Evolutionary conservation across 2,329 filamentous ascomycete genomes (phyloP).

Genomic region (Juglanconis juglandina): DNA sequence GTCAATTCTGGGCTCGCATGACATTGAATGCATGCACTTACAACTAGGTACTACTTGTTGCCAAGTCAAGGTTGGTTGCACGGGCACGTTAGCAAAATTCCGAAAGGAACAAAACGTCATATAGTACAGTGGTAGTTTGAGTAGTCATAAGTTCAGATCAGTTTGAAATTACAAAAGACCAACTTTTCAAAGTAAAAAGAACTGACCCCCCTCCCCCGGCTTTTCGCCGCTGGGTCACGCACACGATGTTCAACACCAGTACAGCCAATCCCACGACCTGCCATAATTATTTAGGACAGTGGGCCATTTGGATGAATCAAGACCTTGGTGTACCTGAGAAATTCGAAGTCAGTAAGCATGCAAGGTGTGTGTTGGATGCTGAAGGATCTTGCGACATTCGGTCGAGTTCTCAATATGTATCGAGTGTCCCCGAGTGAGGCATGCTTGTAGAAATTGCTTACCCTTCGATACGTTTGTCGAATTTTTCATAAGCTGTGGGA

Average conservation of each 20-base stretch:
- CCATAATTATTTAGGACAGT: not conserved
- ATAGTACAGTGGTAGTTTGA: too few species aligned
- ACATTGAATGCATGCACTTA: not conserved
- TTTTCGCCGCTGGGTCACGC: too few species aligned
- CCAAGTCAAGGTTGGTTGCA: too few species aligned
- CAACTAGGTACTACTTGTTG: too few species aligned
- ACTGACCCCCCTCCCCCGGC: too few species aligned
- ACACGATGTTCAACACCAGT: not conserved
- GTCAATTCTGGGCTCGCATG: not conserved
- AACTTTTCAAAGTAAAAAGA: too few species aligned
- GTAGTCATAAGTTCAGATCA: too few species aligned
- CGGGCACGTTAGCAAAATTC: too few species aligned
- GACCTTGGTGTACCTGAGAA: conserved; percentile 53
- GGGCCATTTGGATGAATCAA: conserved; percentile 62
- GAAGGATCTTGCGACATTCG: too few species aligned
- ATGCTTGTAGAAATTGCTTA: conserved; percentile 25
- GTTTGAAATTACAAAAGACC: too few species aligned
- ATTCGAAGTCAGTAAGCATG: not conserved
- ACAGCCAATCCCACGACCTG: not conserved
- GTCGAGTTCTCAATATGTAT: not conserved
- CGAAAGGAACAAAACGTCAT: too few species aligned
- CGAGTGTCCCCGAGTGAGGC: not conserved
- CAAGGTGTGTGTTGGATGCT: too few species aligned
- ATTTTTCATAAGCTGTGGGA: conserved; percentile 60
- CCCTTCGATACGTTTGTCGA: conserved; percentile 62